Evolutionary conservation across 2,329 filamentous ascomycete genomes (phyloP), one percentile per base, ranked within the genome.

Genomic region (Keithomyces neogunnii): DNA sequence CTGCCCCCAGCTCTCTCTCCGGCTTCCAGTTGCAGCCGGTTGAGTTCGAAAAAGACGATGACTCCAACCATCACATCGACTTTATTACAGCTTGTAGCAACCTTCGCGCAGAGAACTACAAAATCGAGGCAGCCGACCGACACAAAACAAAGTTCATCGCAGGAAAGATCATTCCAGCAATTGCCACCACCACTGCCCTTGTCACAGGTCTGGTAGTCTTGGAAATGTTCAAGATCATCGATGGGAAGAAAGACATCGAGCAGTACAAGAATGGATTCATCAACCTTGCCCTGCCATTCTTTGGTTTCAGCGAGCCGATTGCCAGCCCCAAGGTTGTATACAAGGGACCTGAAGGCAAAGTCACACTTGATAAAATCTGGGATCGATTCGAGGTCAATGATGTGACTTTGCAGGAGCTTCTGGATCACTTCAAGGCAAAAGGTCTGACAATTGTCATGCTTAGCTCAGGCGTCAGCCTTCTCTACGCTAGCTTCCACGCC

Each of bases 101-200:
- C 68, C 76, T 99, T 54, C 88, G 95, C 54, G 93, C 93, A 1
- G 87, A 95, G 70, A 99, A 99, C 74, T 99, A 99, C 80, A 95
- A 93, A 69, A 99, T 99, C 59, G 83, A 89, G 63, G 80, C 84
- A 57, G 91, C 93, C 1, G 92, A 99, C 65, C 82, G 89, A 55
- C 93, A 96, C 78, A 95, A 93, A 84, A 99, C 92, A 55, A 99
- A 99, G 76, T 97, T 99, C 71, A 99, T 99, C 66, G 95, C 93
- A 33, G 93, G 93, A 68, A 99, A 99, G 81, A 99, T 99, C 60
- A 99, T 99, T 59, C 93, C 93, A 28, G 93, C 93, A 45, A 99
- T 99, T 69, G 93, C 93, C 44, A 99, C 93, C 3, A 97, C 93
- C 0, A 99, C 93, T 3, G 92, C 93, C 3, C 76, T 99, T 52